These are phyloP conservation scores for Limtongozyma cylindracea DNA, from an alignment of 805 yeast genomes.

Conservation along the genomic window DNA sequence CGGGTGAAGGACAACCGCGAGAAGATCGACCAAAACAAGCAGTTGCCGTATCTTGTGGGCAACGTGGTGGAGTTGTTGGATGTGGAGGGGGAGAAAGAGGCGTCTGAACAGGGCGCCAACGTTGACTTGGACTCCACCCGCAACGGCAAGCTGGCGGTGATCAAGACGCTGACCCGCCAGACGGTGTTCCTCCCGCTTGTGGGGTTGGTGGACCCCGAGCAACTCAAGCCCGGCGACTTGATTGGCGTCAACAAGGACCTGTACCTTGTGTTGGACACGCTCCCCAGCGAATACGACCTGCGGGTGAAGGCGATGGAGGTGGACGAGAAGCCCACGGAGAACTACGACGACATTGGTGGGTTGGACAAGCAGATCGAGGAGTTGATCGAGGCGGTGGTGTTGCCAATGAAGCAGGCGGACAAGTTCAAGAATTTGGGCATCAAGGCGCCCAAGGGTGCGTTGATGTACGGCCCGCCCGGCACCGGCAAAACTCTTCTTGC, in stretches of 20 bases:
- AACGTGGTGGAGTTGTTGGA: conserved; percentile 89
- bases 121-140: conserved; percentile 81
- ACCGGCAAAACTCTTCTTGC: conserved; percentile 5
- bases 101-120: conserved; percentile 81
- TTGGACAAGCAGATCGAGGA: conserved; percentile 22
- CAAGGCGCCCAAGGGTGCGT: conserved; percentile 5
- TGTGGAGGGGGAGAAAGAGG: conserved; percentile 62
- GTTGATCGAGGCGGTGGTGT: conserved; percentile 5
- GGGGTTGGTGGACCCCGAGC: conserved; percentile 80
- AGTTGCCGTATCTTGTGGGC: conserved; percentile 87
- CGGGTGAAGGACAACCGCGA: conserved; percentile 90
- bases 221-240: conserved; percentile 89
- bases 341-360: conserved; percentile 95
- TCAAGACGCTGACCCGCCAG: conserved; percentile 92
- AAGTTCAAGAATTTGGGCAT: conserved; percentile 4
- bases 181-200: conserved; percentile 90
- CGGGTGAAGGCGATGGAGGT: conserved; percentile 99
- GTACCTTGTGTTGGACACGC: conserved; percentile 72
- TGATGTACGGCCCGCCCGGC: conserved; percentile 5
- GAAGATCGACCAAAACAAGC: conserved; percentile 85
- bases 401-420: conserved; percentile 5
- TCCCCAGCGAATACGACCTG: conserved; percentile 94
- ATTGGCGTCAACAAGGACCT: conserved; percentile 97
- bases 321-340: conserved; percentile 95
- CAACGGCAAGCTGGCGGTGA: conserved; percentile 91